Evolutionary conservation across 1,284 basidiomycete species (phyloP).

Genomic region (Trichosporon coremiiforme): DNA sequence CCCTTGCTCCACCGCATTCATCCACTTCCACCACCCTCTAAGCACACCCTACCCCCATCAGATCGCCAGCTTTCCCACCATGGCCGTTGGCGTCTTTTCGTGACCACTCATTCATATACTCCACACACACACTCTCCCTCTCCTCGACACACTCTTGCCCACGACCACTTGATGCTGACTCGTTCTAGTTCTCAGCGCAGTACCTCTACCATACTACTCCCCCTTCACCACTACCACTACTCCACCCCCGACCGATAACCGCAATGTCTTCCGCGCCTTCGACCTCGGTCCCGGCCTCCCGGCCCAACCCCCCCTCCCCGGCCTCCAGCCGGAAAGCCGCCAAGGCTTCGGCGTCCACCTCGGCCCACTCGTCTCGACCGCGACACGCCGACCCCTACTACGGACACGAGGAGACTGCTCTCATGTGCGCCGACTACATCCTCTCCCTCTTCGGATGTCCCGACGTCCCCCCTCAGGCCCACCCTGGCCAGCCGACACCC

Average conservation of each 20-base stretch:
- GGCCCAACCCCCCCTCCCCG: conserved; percentile 47
- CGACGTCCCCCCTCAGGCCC: conserved; percentile 50
- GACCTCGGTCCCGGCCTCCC: conserved; percentile 41
- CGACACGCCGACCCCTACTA: conserved; percentile 67
- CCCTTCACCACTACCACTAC: conserved; percentile 4
- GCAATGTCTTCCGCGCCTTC: conserved; percentile 33
- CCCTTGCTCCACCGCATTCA: conserved; percentile 9
- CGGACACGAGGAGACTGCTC: conserved; percentile 70
- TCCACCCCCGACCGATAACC: conserved; percentile 17
- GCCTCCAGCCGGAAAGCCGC: conserved; percentile 50
- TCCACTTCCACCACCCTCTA: neutral
- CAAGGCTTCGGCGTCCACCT: conserved; percentile 49
- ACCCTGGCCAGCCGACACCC: conserved; percentile 56
- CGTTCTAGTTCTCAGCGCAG: conserved; percentile 1
- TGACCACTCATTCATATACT: conserved; percentile 9
- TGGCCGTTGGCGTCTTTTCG: neutral
- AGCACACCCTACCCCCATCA: neutral
- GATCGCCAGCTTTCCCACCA: conserved; percentile 13
- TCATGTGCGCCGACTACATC: conserved; percentile 71
- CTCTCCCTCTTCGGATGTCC: conserved; percentile 57
- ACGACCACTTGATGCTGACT: conserved; percentile 11
- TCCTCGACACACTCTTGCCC: neutral
- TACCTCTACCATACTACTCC: neutral
- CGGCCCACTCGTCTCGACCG: conserved; percentile 45
- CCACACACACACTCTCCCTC: neutral